Percentiles rank a stretch among this genome's conserved stretches.
Conservation (phyloP, 805 yeast genomes). For the Geotrichum ghanense region DNA sequence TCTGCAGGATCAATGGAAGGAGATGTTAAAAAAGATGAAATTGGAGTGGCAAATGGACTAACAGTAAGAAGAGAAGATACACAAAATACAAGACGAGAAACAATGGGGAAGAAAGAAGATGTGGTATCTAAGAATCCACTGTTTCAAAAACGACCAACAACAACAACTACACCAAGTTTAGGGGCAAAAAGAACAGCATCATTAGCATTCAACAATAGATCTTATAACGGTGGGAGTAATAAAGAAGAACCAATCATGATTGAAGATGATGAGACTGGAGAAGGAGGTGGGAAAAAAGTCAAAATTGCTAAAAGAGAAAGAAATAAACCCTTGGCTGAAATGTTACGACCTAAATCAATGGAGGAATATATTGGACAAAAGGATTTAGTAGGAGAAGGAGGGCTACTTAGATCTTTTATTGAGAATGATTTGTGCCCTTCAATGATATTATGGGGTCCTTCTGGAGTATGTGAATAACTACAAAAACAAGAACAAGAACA, state of each 20-base stretch:
- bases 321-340: conserved; percentile 54
- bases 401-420: conserved; percentile 56
- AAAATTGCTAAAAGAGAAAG: background rate
- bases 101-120: no score
- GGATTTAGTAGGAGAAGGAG: conserved; percentile 55
- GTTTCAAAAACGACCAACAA: conserved; percentile 1
- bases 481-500: no score
- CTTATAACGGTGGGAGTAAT: no score
- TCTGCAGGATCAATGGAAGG: no score
- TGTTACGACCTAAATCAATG: conserved; percentile 64
- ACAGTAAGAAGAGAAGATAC: no score
- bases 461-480: conserved; percentile 49
- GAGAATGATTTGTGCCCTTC: conserved; percentile 49
- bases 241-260: background rate
- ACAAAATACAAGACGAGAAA: no score
- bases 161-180: no score
- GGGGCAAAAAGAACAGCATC: no score
- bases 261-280: background rate
- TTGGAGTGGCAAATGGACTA: no score
- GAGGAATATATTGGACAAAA: conserved; percentile 75
- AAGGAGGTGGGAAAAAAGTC: background rate
- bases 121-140: background rate
- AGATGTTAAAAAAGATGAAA: no score
- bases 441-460: conserved; percentile 88
- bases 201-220: no score